phyloP scores from a whole-genome alignment of 345 rosid genomes.

The Bruguiera gymnorhiza region DNA sequence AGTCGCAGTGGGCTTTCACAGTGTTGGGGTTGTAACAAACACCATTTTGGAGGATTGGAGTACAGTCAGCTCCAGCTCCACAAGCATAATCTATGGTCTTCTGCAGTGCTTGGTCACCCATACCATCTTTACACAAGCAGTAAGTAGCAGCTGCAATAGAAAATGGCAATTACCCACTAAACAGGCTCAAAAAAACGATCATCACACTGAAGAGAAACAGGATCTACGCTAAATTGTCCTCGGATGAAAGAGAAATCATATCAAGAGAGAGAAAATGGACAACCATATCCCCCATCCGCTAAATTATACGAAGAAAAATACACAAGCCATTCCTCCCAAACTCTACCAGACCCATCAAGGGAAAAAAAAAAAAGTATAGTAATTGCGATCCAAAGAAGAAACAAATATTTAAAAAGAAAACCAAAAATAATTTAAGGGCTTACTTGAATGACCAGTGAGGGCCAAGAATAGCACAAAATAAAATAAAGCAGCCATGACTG shows the following conservation, averaged over 20 bases:
- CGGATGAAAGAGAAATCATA: no score
- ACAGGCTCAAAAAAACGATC: no score
- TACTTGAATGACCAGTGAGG: conserved; percentile 61
- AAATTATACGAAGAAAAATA: not conserved
- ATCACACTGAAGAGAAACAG: no score
- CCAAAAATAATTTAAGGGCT: conserved; percentile 22
- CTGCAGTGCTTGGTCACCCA: conserved; percentile 50
- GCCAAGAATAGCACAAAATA: conserved; percentile 47
- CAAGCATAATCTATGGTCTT: conserved; percentile 14
- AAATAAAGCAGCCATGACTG: conserved; percentile 52
- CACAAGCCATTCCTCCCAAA: not conserved
- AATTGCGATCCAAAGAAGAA: no score
- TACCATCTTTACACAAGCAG: conserved; percentile 74
- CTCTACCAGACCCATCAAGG: no score
- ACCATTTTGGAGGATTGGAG: conserved; percentile 39
- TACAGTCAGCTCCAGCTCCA: conserved; percentile 8
- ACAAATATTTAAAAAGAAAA: not conserved
- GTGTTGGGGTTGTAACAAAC: conserved; percentile 68
- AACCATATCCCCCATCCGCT: no score
- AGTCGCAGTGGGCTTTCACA: conserved; percentile 68
- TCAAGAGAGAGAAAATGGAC: not conserved
- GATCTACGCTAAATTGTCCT: no score
- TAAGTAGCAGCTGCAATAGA: conserved; percentile 49
- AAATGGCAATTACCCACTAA: not conserved
- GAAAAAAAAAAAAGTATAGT: not conserved